Percentiles rank a stretch among this genome's conserved stretches.
These are phyloP conservation scores for Epichloe elymi DNA, from an alignment of 2,329 filamentous ascomycete genomes.

Conservation along the genomic window DNA sequence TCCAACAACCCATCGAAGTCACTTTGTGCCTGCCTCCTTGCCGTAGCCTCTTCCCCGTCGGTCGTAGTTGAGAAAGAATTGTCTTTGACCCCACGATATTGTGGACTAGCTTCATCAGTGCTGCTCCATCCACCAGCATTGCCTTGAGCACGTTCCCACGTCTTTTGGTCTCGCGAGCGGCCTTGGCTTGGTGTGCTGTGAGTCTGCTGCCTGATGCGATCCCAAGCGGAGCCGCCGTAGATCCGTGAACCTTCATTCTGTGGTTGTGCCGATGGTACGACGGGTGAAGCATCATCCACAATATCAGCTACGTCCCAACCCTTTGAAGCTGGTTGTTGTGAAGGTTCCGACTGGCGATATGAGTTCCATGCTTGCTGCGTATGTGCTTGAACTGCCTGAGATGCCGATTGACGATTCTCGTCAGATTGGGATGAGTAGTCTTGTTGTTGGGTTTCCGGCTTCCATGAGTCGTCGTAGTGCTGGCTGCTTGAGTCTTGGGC, in stretches of 20 bases:
- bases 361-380: constrained; percentile 8
- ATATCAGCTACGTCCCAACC: constrained; percentile 17
- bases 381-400: constrained; percentile 1
- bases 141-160: constrained; percentile 9
- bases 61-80: constrained; percentile 20
- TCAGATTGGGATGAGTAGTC: constrained; percentile 3
- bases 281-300: constrained; percentile 31
- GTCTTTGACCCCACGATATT: constrained; percentile 10
- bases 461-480: constrained; percentile 9
- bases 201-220: constrained; percentile 28
- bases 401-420: constrained; percentile 1
- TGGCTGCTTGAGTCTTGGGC: constrained; percentile 8
- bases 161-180: constrained; percentile 9
- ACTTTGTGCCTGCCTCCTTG: constrained; percentile 33
- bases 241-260: constrained; percentile 9
- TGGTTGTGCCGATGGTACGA: constrained; percentile 19
- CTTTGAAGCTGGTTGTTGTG: constrained; percentile 5
- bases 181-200: constrained; percentile 14
- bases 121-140: constrained; percentile 8
- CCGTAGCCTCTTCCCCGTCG: constrained; percentile 24
- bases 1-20: constrained; percentile 39
- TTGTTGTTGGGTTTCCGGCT: constrained; percentile 8
- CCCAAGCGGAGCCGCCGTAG: constrained; percentile 28
- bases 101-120: constrained; percentile 14
- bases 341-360: constrained; percentile 5